Evolutionary conservation across 2,329 filamentous ascomycete species (phyloP).

Genomic region (Polychaeton citri): DNA sequence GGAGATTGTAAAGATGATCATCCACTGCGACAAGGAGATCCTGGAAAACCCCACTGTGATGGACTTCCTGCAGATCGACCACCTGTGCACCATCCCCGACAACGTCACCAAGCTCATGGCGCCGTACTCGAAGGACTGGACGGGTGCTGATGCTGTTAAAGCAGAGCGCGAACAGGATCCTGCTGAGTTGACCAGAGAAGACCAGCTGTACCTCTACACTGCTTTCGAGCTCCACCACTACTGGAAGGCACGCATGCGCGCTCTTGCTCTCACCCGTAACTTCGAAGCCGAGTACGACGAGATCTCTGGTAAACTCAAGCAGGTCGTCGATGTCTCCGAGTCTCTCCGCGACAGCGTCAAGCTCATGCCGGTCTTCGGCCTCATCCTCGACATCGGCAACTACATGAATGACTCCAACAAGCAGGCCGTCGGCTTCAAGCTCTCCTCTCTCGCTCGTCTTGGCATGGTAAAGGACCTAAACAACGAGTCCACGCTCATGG

Average conservation of each 20-base stretch:
- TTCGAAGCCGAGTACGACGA: constrained; percentile 88
- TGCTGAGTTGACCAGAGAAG: constrained; percentile 75
- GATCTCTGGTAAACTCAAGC: constrained; percentile 68
- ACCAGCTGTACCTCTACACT: constrained; percentile 89
- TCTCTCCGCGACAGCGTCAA: constrained; percentile 81
- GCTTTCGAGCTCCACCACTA: constrained; percentile 93
- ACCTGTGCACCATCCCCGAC: constrained; percentile 83
- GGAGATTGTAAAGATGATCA: constrained; percentile 81
- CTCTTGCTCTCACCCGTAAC: constrained; percentile 67
- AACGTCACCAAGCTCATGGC: constrained; percentile 85
- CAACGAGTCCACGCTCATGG: constrained; percentile 91
- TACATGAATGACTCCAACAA: constrained; percentile 99
- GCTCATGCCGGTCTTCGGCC: constrained; percentile 86
- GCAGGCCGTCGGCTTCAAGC: constrained; percentile 94
- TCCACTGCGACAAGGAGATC: constrained; percentile 84
- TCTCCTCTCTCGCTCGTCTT: constrained; percentile 80
- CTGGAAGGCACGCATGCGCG: constrained; percentile 96
- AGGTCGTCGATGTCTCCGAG: constrained; percentile 80
- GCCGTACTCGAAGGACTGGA: constrained; percentile 94
- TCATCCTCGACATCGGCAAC: constrained; percentile 96
- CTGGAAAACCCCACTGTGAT: constrained; percentile 84
- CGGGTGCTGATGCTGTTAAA: constrained; percentile 66
- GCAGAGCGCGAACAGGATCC: constrained; percentile 77
- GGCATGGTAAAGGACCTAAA: constrained; percentile 99
- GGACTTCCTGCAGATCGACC: constrained; percentile 90